Evolutionary conservation across 352 stramenopile species (phyloP).

Genomic region (Blastocystis sp.): DNA sequence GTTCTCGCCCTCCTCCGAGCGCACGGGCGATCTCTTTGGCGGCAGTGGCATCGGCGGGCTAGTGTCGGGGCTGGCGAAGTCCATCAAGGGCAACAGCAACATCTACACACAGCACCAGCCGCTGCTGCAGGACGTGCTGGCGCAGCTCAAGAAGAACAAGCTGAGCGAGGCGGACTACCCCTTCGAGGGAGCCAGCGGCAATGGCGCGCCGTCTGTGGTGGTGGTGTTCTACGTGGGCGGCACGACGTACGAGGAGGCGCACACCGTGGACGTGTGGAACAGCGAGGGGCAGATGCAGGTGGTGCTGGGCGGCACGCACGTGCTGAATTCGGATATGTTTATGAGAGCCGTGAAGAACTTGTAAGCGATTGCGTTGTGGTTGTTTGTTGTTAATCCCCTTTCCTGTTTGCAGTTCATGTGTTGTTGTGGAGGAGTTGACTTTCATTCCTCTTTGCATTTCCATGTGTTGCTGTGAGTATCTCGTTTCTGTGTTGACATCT

Average conservation of each 20-base stretch:
- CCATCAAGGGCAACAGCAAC: slow-evolving; percentile 88
- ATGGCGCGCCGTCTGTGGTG: slow-evolving; percentile 74
- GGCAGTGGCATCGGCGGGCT: slow-evolving; percentile 74
- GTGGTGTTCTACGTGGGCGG: slow-evolving; percentile 97
- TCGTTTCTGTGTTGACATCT: too few relatives aligned
- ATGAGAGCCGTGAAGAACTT: slow-evolving; percentile 83
- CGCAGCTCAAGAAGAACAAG: slow-evolving; percentile 78
- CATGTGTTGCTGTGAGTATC: too few relatives aligned
- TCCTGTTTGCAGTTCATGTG: not conserved
- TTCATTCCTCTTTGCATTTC: not conserved
- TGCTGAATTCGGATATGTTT: slow-evolving; percentile 95
- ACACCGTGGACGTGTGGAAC: slow-evolving; percentile 93
- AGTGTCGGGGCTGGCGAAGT: slow-evolving; percentile 81
- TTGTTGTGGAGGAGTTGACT: too few relatives aligned
- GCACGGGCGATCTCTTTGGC: slow-evolving; percentile 74
- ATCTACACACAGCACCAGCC: slow-evolving; percentile 97
- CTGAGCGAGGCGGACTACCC: slow-evolving; percentile 75
- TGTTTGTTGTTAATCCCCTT: slow-evolving; percentile 37
- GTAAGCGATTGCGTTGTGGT: slow-evolving; percentile 55
- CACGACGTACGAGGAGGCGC: slow-evolving; percentile 96
- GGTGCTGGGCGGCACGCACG: slow-evolving; percentile 87
- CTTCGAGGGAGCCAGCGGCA: slow-evolving; percentile 65
- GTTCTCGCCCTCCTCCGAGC: slow-evolving; percentile 63
- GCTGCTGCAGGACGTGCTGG: slow-evolving; percentile 87
- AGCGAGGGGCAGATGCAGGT: slow-evolving; percentile 82